A percentile compares a stretch with the other conserved stretches of the same genome.
These are phyloP conservation scores for Penicillium freii DNA, from an alignment of 2,329 filamentous ascomycete genomes.

Conservation along the genomic window DNA sequence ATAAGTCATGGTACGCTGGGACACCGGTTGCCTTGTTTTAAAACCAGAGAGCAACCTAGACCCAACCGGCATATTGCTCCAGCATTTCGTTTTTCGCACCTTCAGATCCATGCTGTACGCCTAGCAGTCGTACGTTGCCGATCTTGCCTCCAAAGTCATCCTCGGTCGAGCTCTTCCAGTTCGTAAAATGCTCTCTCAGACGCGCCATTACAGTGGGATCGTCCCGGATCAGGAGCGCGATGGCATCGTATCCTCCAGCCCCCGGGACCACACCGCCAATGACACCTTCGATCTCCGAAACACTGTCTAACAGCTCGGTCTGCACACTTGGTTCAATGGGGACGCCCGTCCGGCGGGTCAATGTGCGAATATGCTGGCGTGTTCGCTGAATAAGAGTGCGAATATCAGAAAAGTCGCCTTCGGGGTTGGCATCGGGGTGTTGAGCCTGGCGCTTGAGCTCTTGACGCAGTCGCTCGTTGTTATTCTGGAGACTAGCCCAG, in stretches of 20 bases:
- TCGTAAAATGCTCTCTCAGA: constrained; percentile 61
- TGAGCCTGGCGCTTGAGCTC: constrained; percentile 58
- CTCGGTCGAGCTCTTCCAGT: constrained; percentile 58
- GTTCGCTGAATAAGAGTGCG: constrained; percentile 52
- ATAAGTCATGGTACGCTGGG: background rate
- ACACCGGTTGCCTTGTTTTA: constrained; percentile 5
- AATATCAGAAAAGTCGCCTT: constrained; percentile 53
- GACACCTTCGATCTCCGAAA: constrained; percentile 71
- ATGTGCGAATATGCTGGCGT: constrained; percentile 65
- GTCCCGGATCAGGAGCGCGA: constrained; percentile 76
- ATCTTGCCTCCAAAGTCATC: constrained; percentile 48
- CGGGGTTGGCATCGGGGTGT: constrained; percentile 41
- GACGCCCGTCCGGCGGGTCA: constrained; percentile 72
- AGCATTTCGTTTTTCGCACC: constrained; percentile 44
- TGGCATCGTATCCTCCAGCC: constrained; percentile 88
- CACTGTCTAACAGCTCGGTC: constrained; percentile 76
- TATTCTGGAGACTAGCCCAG: constrained; percentile 71
- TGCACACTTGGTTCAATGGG: constrained; percentile 88
- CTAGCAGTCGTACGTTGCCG: constrained; percentile 45
- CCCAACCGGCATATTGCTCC: constrained; percentile 41
- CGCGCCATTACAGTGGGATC: constrained; percentile 60
- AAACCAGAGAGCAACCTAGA: constrained; percentile 19
- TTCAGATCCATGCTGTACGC: constrained; percentile 48
- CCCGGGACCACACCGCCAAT: constrained; percentile 90
- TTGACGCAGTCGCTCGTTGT: constrained; percentile 68